These are phyloP conservation scores for Penicillium nordicum DNA, from an alignment of 2,329 filamentous ascomycete species.

Conservation along the genomic window DNA sequence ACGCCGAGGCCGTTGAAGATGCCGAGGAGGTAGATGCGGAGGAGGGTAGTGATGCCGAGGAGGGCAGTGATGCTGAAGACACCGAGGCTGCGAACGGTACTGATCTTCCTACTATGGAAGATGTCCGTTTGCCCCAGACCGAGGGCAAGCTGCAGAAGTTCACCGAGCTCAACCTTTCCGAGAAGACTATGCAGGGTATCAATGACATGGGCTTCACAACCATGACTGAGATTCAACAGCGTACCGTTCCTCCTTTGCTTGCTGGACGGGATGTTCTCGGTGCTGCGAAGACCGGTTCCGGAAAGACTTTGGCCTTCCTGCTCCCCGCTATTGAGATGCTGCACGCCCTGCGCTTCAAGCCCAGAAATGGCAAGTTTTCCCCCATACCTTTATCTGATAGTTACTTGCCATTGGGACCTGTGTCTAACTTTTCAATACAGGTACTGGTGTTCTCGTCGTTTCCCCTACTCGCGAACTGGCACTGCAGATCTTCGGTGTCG, in stretches of 20 bases:
- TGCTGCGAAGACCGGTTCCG: conserved; percentile 91
- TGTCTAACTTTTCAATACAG: conserved; percentile 22
- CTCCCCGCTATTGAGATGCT: conserved; percentile 95
- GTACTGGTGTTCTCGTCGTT: conserved; percentile 85
- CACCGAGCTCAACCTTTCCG: conserved; percentile 76
- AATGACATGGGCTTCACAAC: conserved; percentile 87
- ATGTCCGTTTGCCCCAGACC: conserved; percentile 57
- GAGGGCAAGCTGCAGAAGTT: conserved; percentile 67
- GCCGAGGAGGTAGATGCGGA: conserved; percentile 33
- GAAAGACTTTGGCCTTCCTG: conserved; percentile 92
- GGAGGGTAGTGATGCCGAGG: conserved; percentile 23
- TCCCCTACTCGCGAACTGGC: conserved; percentile 92
- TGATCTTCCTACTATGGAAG: conserved; percentile 52
- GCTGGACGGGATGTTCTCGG: conserved; percentile 90
- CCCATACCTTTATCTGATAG: neutral
- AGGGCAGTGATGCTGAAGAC: conserved; percentile 28
- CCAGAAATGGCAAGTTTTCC: conserved; percentile 65
- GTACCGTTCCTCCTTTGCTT: conserved; percentile 81
- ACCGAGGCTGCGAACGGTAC: conserved; percentile 24
- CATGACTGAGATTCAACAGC: conserved; percentile 92
- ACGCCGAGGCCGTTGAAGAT: conserved; percentile 18
- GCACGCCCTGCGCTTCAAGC: conserved; percentile 85
- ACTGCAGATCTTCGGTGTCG: conserved; percentile 93
- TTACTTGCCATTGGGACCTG: neutral
- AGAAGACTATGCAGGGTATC: conserved; percentile 85